Base-by-base conservation (phyloP, 2,329 filamentous ascomycete species). In the Claviceps sp. region DNA sequence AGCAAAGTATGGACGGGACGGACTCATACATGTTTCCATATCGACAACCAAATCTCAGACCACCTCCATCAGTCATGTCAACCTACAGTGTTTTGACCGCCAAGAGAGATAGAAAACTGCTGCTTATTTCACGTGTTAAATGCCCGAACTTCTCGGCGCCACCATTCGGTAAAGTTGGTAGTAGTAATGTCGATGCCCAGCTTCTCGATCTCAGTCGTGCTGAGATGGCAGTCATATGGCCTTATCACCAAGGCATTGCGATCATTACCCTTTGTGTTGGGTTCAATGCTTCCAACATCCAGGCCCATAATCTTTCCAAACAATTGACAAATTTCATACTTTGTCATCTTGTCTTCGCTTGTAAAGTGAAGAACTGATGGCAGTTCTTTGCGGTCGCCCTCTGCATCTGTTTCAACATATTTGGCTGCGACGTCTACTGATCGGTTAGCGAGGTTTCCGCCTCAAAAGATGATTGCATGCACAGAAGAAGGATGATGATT, bases 141-240 rank as follows among this genome's bases (percentile, higher is more conserved):
- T 36, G 80, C 80, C 55, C 73, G 71, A 49, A 80, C 70, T 59
- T 82, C 74, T 55, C 80, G 72, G 61, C 78, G 75, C 89, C 89
- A 95, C 89, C 89, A 95, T 16, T 74, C 82, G 45, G 72, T 72
- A 64, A 95, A 95, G 59, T 89, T 79, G 61, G 82, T 77, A 0
- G 87, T 88, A 45, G 77, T 72, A 52, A 91, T 79, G 61, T 86
- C 77, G 56, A 95, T 86, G 0, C 80, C 87, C 55, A 95, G 63
- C 14, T 87, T 80, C 64, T 79, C 79, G 56, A 95, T 68, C 40
- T 73, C 79, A 66, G 78, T 79, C 8, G 86, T 95, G 60, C 86
- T 89, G 45, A 96, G 71, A 66, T 95, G 88, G 59, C 86, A 91
- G 68, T 95, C 88, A 63, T 87, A 95, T 13, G 90, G 89, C 56